Evolutionary conservation across 1,139 yeast genomes (phyloP).

Genomic region (Pichia sp.): DNA sequence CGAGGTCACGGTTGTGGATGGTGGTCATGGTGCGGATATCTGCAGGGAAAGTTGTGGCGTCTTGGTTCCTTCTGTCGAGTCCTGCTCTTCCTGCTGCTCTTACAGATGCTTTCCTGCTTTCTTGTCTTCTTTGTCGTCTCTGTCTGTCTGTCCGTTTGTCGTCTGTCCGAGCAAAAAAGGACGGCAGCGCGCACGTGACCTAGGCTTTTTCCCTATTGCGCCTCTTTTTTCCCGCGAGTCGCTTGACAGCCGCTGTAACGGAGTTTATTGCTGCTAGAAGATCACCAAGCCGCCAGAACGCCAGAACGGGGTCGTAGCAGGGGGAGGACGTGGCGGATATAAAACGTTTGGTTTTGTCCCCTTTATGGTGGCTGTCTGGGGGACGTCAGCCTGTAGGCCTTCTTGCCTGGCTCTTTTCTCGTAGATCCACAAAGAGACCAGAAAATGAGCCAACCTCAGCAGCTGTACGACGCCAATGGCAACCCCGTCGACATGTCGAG

Average conservation of each 20-base stretch:
- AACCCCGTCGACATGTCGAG: conserved; percentile 5
- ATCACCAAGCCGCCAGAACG: neutral
- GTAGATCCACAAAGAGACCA: neutral
- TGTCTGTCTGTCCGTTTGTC: too few relatives aligned
- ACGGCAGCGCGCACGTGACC: neutral
- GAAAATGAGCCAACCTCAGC: conserved; percentile 2
- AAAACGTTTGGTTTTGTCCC: too few relatives aligned
- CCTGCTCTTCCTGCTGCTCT: too few relatives aligned
- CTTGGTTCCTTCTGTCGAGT: too few relatives aligned
- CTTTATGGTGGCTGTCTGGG: too few relatives aligned
- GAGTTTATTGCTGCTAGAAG: neutral
- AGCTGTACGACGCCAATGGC: conserved; percentile 15
- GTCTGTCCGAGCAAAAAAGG: too few relatives aligned
- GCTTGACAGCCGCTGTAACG: neutral
- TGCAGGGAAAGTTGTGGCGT: too few relatives aligned
- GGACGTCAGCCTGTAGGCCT: too few relatives aligned
- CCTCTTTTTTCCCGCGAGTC: neutral
- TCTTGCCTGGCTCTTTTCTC: too few relatives aligned
- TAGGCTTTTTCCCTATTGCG: neutral
- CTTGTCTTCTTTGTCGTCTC: too few relatives aligned
- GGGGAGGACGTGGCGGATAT: neutral
- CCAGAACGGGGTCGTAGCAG: neutral
- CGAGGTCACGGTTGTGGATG: conserved; percentile 29
- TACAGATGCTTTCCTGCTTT: too few relatives aligned
- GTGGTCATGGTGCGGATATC: conserved; percentile 29